Percentiles rank a stretch among this genome's conserved stretches.
These are phyloP conservation scores for Aspergillus sergii DNA, from an alignment of 2,329 filamentous ascomycete species.

Conservation along the genomic window DNA sequence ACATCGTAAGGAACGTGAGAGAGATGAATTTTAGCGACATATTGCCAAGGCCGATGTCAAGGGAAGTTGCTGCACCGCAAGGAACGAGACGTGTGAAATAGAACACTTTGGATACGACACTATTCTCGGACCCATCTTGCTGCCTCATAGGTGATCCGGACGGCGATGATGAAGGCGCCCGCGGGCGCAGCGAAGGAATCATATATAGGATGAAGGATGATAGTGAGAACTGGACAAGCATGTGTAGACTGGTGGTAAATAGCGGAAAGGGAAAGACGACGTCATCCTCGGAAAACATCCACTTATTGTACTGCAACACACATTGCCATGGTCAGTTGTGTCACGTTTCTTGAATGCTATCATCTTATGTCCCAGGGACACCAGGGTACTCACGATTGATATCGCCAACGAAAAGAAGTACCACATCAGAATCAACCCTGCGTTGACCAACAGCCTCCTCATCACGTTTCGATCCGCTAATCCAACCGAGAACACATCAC, in stretches of 20 bases:
- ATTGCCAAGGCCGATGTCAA: constrained; percentile 95
- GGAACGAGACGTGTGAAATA: constrained; percentile 90
- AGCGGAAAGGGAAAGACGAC: constrained; percentile 92
- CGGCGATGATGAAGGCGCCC: constrained; percentile 34
- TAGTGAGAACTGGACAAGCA: constrained; percentile 89
- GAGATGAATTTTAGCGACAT: constrained; percentile 95
- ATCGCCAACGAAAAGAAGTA: constrained; percentile 91
- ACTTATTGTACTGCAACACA: constrained; percentile 84
- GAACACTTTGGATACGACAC: constrained; percentile 82
- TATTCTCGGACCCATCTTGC: constrained; percentile 44
- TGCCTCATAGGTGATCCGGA: constrained; percentile 47
- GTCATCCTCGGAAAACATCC: constrained; percentile 91
- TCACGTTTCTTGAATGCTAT: background rate
- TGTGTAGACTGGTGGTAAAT: constrained; percentile 93
- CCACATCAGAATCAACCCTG: constrained; percentile 83
- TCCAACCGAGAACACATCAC: constrained; percentile 62
- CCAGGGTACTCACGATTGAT: constrained; percentile 68
- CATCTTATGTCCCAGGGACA: background rate
- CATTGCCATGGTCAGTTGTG: background rate
- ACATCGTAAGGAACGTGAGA: constrained; percentile 98
- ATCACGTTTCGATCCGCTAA: constrained; percentile 75
- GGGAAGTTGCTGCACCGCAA: constrained; percentile 86
- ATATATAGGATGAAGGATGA: constrained; percentile 77
- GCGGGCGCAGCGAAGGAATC: constrained; percentile 79
- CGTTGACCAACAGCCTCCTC: constrained; percentile 71